Evolutionary conservation across 305 asterid genomes (phyloP).

Genomic region (Fraxinus xanthoxyloides): DNA sequence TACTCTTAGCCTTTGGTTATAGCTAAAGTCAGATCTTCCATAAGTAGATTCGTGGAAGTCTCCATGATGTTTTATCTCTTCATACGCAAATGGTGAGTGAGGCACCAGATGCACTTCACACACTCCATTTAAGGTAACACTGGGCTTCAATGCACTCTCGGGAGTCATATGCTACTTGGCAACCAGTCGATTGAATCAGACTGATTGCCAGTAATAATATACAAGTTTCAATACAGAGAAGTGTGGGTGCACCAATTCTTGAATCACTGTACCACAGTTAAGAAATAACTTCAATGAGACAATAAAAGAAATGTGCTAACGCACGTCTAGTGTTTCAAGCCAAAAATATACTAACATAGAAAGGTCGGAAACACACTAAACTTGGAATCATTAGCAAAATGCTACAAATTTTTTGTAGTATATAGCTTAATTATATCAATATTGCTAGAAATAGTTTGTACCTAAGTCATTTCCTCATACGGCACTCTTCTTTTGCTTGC

Average conservation of each 20-base stretch:
- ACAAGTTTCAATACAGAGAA: slow-evolving; percentile 21
- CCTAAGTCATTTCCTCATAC: not conserved
- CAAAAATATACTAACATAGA: not conserved
- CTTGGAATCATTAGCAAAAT: not conserved
- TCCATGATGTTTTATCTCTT: slow-evolving; percentile 63
- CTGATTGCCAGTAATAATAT: slow-evolving; percentile 63
- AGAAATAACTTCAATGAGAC: slow-evolving; percentile 1
- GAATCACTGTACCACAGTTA: slow-evolving; percentile 24
- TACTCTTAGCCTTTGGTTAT: slow-evolving; percentile 40
- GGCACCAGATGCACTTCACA: slow-evolving; percentile 73
- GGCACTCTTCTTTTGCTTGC: not conserved
- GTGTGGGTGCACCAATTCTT: slow-evolving; percentile 20
- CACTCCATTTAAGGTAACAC: slow-evolving; percentile 53
- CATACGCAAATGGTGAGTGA: slow-evolving; percentile 65
- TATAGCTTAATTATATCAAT: not conserved
- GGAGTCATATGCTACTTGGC: slow-evolving; percentile 68
- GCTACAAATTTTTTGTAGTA: not conserved
- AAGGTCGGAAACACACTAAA: not conserved
- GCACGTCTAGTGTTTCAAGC: slow-evolving; percentile 3
- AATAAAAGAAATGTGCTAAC: slow-evolving; percentile 1
- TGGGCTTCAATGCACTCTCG: slow-evolving; percentile 48
- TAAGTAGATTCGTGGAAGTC: slow-evolving; percentile 37
- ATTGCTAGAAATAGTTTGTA: not conserved
- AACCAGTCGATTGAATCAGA: slow-evolving; percentile 66
- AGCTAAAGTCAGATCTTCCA: slow-evolving; percentile 34